phyloP scores from a whole-genome alignment of 441 rosid species.

The Omphalea diandra region DNA sequence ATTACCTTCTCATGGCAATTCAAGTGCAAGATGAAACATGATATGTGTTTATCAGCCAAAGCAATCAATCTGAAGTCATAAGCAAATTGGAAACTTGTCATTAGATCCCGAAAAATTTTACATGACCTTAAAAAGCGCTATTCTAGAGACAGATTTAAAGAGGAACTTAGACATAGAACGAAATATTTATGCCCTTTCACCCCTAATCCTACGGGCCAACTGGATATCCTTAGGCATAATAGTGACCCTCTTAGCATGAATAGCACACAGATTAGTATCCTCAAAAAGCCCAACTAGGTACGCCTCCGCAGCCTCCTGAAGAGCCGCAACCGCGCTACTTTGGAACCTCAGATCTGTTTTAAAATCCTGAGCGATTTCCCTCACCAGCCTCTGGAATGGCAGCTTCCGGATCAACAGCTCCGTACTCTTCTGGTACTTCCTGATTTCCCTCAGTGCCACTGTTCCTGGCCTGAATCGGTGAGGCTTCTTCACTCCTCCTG shows the following conservation, averaged over 20 bases:
- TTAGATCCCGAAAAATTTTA: too few species aligned
- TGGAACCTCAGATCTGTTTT: slow-evolving; percentile 58
- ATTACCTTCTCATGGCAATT: too few species aligned
- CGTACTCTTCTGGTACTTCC: slow-evolving; percentile 62
- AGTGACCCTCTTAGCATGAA: slow-evolving; percentile 56
- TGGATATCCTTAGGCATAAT: slow-evolving; percentile 66
- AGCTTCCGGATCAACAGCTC: slow-evolving; percentile 53
- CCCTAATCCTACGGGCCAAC: slow-evolving; percentile 55
- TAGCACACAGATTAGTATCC: slow-evolving; percentile 57
- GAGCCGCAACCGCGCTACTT: slow-evolving; percentile 53
- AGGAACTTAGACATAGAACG: too few species aligned
- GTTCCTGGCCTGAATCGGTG: slow-evolving; percentile 63
- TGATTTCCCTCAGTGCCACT: slow-evolving; percentile 53
- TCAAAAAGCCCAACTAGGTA: slow-evolving; percentile 55
- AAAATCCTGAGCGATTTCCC: slow-evolving; percentile 62
- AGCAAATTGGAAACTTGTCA: too few species aligned
- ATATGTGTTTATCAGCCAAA: too few species aligned
- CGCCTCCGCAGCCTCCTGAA: slow-evolving; percentile 57
- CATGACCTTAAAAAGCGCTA: too few species aligned
- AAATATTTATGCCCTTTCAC: slow-evolving; percentile 61
- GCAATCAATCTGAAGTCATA: too few species aligned
- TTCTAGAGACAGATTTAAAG: too few species aligned
- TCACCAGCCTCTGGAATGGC: slow-evolving; percentile 56
- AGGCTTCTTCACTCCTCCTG: slow-evolving; percentile 62
- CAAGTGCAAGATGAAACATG: too few species aligned